phyloP scores from a whole-genome alignment of 179 eudicot species.

The Carnegiea gigantea region DNA sequence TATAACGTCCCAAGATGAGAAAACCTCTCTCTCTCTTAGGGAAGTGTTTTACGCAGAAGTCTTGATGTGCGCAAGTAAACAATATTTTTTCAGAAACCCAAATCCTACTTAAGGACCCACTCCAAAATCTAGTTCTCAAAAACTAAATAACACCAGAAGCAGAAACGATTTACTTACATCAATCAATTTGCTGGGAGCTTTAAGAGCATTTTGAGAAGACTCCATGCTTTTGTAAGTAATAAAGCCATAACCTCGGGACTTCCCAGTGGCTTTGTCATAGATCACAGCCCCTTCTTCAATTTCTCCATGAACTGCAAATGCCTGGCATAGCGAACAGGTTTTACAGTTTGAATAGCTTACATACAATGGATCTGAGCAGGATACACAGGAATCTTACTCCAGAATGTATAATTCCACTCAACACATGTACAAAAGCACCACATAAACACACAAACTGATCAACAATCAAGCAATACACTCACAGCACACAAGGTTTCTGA shows the following conservation, averaged over 20 bases:
- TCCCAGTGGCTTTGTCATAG: conserved; percentile 58
- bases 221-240: conserved; percentile 58
- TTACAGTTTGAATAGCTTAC: not conserved
- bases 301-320: conserved; percentile 64
- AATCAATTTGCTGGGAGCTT: conserved; percentile 52
- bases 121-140: not conserved
- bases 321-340: conserved; percentile 31
- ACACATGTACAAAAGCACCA: conserved; percentile 21
- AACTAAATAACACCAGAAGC: not conserved
- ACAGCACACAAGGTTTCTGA: conserved; percentile 84
- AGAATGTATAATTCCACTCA: conserved; percentile 11
- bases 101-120: not conserved
- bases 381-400: conserved; percentile 1
- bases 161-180: conserved; percentile 46
- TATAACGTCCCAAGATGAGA: not conserved
- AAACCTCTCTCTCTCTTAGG: too few species aligned
- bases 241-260: conserved; percentile 73
- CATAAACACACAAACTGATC: conserved; percentile 27
- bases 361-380: not conserved
- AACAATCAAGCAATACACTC: conserved; percentile 59
- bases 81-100: not conserved
- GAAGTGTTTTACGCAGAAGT: too few species aligned
- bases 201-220: conserved; percentile 52
- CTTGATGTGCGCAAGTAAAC: too few species aligned
- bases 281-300: conserved; percentile 76